A percentile compares a stretch with the other conserved stretches of the same genome.
phyloP scores from a whole-genome alignment of 345 rosid genomes.

The Eucalyptus polybractea region DNA sequence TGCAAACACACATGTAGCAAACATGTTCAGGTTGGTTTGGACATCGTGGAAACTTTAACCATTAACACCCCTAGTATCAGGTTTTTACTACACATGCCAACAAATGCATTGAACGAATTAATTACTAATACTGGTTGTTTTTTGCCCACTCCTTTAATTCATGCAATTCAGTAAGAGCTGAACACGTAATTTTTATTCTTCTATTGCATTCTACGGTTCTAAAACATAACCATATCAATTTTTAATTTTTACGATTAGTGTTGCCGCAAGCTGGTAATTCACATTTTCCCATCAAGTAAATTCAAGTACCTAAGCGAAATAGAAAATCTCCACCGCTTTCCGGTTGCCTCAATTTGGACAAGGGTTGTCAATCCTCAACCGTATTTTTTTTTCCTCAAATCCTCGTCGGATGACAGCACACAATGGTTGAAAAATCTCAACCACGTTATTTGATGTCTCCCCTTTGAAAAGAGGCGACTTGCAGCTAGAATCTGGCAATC shows the following conservation, averaged over 20 bases:
- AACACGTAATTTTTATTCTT: neutral
- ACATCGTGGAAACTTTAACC: too few species aligned
- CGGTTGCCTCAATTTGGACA: neutral
- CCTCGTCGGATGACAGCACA: neutral
- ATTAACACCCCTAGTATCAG: too few species aligned
- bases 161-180: neutral
- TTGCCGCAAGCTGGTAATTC: neutral
- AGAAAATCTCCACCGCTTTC: too few species aligned
- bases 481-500: neutral
- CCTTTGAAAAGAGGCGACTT: neutral
- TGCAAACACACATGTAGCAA: too few species aligned
- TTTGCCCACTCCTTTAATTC: neutral
- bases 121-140: too few species aligned
- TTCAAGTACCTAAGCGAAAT: neutral
- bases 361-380: neutral
- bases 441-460: neutral
- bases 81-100: too few species aligned
- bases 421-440: neutral
- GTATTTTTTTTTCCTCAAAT: neutral
- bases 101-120: too few species aligned
- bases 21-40: too few species aligned
- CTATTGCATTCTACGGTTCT: neutral
- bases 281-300: neutral
- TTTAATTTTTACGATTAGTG: neutral
- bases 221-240: neutral